phyloP scores from a whole-genome alignment of 768 basidiomycete species.

The Leccinum arenicola region DNA sequence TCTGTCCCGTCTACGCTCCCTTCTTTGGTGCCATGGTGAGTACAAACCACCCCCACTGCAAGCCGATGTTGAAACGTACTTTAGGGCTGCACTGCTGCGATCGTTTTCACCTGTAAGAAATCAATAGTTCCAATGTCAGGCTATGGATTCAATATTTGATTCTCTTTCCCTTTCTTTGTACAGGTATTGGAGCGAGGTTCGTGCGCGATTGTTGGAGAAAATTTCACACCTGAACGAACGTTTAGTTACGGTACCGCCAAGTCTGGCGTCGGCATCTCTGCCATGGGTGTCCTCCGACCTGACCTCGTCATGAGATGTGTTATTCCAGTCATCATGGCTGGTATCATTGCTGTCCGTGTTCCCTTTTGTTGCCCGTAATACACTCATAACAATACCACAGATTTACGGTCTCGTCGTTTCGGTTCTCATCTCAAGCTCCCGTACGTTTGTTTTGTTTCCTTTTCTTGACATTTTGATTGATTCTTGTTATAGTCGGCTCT shows the following conservation, averaged over 20 bases:
- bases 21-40: slow-evolving; percentile 97
- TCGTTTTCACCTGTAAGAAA: slow-evolving; percentile 92
- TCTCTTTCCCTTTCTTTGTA: not conserved
- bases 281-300: slow-evolving; percentile 96
- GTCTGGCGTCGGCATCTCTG: slow-evolving; percentile 95
- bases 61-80: slow-evolving; percentile 11
- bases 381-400: slow-evolving; percentile 36
- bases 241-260: slow-evolving; percentile 98
- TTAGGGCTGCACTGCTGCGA: slow-evolving; percentile 94
- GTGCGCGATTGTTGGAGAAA: slow-evolving; percentile 16
- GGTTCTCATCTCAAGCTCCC: slow-evolving; percentile 86
- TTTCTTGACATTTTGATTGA: not conserved
- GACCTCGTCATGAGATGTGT: slow-evolving; percentile 99
- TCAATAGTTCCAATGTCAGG: not conserved
- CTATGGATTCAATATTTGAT: not conserved
- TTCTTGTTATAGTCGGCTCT: slow-evolving; percentile 49
- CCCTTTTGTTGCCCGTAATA: not conserved
- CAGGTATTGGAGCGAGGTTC: slow-evolving; percentile 86
- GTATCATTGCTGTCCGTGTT: slow-evolving; percentile 94
- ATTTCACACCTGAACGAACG: not conserved
- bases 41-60: slow-evolving; percentile 1
- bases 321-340: slow-evolving; percentile 98
- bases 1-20: slow-evolving; percentile 93
- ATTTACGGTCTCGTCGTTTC: slow-evolving; percentile 99
- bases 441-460: slow-evolving; percentile 47